These are phyloP conservation scores for Lagenidium giganteum DNA, from an alignment of 352 stramenopile species.

Conservation along the genomic window DNA sequence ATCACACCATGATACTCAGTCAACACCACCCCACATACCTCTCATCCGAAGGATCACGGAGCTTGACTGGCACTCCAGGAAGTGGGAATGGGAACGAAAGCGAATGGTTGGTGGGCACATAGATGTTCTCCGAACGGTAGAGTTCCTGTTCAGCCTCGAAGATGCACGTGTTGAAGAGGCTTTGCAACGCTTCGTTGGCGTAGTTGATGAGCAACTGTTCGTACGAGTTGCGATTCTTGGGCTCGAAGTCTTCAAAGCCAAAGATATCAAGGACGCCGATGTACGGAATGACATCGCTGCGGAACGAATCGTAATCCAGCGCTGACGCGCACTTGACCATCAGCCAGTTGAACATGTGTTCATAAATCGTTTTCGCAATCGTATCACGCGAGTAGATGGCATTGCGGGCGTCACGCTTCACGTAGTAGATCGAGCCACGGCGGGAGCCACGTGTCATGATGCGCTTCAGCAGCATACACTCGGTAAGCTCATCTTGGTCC, in stretches of 20 bases:
- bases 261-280: conserved; percentile 93
- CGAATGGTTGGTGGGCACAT: conserved; percentile 76
- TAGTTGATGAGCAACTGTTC: conserved; percentile 93
- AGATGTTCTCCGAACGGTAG: conserved; percentile 81
- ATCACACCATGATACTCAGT: too few species aligned
- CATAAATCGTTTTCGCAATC: conserved; percentile 88
- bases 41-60: conserved; percentile 29
- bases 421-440: conserved; percentile 75
- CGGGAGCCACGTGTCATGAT: conserved; percentile 74
- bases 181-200: conserved; percentile 89
- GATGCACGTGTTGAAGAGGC: conserved; percentile 86
- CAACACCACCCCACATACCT: too few species aligned
- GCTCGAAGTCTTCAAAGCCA: conserved; percentile 88
- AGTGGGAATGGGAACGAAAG: conserved; percentile 71
- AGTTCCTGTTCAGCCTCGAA: conserved; percentile 84
- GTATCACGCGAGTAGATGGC: conserved; percentile 84
- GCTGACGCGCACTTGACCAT: conserved; percentile 79
- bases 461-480: conserved; percentile 75
- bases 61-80: conserved; percentile 23
- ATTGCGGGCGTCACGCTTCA: conserved; percentile 61
- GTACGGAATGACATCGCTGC: conserved; percentile 78
- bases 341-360: conserved; percentile 85
- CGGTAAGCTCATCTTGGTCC: conserved; percentile 46
- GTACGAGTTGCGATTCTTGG: conserved; percentile 88
- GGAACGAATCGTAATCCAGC: conserved; percentile 78